Conservation (phyloP, 192 early-diverging fungal genomes). For the Endogone sp. region DNA sequence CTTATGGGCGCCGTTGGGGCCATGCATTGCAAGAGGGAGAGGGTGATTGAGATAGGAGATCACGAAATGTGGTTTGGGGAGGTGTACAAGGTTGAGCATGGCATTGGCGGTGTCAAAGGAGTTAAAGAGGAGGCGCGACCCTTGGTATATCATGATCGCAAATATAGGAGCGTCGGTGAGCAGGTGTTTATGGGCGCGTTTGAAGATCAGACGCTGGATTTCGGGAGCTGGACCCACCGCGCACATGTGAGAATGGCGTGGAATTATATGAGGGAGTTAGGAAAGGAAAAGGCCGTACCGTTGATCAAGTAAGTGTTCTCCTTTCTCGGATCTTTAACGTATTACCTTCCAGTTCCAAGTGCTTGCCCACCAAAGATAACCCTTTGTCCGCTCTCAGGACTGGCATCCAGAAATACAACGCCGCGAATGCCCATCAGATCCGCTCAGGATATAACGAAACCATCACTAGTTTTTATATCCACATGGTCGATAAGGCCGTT, state of each 20-base stretch:
- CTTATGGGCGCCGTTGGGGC: conserved; percentile 53
- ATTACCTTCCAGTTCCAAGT: no score
- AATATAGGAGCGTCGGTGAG: conserved; percentile 43
- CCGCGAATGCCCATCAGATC: conserved; percentile 6
- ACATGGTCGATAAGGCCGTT: conserved; percentile 17
- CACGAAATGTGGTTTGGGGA: conserved; percentile 62
- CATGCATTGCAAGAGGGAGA: conserved; percentile 48
- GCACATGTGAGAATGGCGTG: conserved; percentile 39
- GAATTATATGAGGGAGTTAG: conserved; percentile 33
- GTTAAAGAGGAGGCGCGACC: conserved; percentile 29
- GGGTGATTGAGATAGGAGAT: conserved; percentile 49
- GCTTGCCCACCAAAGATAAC: no score
- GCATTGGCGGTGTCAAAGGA: conserved; percentile 32
- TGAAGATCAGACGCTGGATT: conserved; percentile 19
- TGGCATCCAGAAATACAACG: conserved; percentile 17
- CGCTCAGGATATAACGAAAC: conserved; percentile 26
- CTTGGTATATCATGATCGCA: conserved; percentile 46
- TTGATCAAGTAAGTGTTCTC: conserved; percentile 19
- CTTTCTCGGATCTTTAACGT: background rate
- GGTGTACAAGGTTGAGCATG: conserved; percentile 51
- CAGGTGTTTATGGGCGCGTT: conserved; percentile 35
- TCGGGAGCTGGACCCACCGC: conserved; percentile 29
- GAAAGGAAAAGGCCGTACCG: conserved; percentile 10
- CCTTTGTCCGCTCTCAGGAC: background rate
- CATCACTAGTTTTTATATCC: conserved; percentile 31